Evolutionary conservation across 1,284 basidiomycete genomes (phyloP), one percentile per base, ranked within the genome.

Genomic region (Cryptococcus hybrid): DNA sequence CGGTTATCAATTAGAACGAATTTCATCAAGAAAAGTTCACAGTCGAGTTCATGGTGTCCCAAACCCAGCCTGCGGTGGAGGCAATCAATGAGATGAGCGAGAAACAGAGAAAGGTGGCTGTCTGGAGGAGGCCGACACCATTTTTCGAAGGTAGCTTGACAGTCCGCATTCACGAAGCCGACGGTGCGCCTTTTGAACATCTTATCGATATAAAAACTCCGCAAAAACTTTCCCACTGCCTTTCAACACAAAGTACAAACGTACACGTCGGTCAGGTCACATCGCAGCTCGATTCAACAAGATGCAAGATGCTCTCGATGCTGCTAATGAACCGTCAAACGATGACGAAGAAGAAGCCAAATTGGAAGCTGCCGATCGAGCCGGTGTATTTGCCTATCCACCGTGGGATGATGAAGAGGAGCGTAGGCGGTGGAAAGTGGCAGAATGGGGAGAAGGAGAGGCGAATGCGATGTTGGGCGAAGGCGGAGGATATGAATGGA

Each of bases 181-280:
- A 99, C 73, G 96, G 96, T 1, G 98, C 96, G 43, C 95, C 96
- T 0, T 99, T 99, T 72, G 96, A 99, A 76, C 96, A 99, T 73
- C 91, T 99, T 18, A 83, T 99, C 44, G 93, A 97, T 73, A 90
- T 99, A 58, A 87, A 90, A 44, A 85, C 85, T 18, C 79, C 86
- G 1, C 89, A 89, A 78, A 97, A 75, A 87, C 89, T 11, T 97
- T 92, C 73, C 92, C 96, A 70, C 92, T 99, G 0, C 94, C 96
- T 1, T 99, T 98, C 83, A 99, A 99, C 76, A 98, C 95, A n/a
- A 99, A 98, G 78, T 98, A 98, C 80, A 99, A 98, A 78, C 91
- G 96, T 61, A 90, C 97, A 13, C 84, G 94, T 52, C 84, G 95
- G 39, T 72, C 72, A 1, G 75, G 73, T 13, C 70, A 70, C 50